Base-by-base conservation (phyloP, 306 rosid species). In the Trichosanthes truncata region DNA sequence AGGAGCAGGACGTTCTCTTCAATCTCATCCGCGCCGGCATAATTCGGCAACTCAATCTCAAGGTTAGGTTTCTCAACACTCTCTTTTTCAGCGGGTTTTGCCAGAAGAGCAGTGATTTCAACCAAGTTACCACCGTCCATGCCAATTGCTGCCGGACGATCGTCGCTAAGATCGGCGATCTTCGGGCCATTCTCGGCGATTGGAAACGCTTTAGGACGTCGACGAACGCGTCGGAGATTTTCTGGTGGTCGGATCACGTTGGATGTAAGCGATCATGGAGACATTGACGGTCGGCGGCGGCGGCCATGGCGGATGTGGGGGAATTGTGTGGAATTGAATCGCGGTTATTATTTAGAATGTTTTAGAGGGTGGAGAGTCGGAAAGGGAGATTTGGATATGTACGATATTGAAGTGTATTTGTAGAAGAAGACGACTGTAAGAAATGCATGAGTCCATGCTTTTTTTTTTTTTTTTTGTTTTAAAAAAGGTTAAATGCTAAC, bases 41-140 rank as follows among this genome's bases (percentile, higher is more conserved):
- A 0, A 66, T 84, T 5, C 45, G 21, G 15, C 18, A 81, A 7
- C 79, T 94, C 7, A 85, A 89, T 4, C 89, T 94, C 36, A 86
- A 56, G 79, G 90, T 92, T 17, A 86, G 90, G 86, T 94, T 92
- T 26, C 74, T 94, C 76, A 85, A 91, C 56, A 94, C 96, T 14
- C 81, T 85, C 12, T 86, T 88, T 81, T 94, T 94, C 49, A 94
- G 97, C 68, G 97, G 97, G 8, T 94, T 92, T 84, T 94, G 98
- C 71, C 82, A 89, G 72, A 89, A 88, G n/a, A 94, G 95, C 35
- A 88, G 31, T 12, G 92, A 92, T 78, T 80, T 92, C 15, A 41
- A 81, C 78, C 84, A 7, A 2, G 97, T 91, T n/a, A 35, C 75
- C 33, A 94, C 89, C 0, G 84, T 94, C 49, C 98, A 94, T 38